Evolutionary conservation across 2,329 filamentous ascomycete genomes (phyloP).

Genomic region (Ascochyta pisi): DNA sequence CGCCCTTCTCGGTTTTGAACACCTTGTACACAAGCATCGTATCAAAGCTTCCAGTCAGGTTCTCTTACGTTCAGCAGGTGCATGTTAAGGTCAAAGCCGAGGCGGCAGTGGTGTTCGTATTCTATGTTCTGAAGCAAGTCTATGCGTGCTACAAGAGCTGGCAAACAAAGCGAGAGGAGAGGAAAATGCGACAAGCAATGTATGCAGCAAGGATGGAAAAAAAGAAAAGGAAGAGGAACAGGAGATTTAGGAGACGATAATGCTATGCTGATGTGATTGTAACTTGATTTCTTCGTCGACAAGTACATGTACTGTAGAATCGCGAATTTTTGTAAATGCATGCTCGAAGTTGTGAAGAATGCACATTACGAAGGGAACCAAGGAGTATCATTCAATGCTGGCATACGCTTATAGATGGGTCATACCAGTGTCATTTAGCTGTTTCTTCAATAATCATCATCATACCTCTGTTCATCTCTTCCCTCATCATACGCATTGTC

Average conservation of each 20-base stretch:
- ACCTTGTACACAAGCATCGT: background rate
- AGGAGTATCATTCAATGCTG: background rate
- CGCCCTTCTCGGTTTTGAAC: background rate
- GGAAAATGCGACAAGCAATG: background rate
- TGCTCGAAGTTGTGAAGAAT: no score
- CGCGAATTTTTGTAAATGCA: no score
- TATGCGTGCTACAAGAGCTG: constrained; percentile 13
- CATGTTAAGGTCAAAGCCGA: constrained; percentile 30
- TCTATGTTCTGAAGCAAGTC: constrained; percentile 11
- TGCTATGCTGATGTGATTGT: background rate
- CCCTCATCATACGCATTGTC: constrained; percentile 33
- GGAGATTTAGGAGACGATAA: background rate
- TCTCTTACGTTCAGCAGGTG: constrained; percentile 20
- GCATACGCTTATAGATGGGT: background rate
- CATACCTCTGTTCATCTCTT: constrained; percentile 32
- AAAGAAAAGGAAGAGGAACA: background rate
- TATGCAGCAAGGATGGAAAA: background rate
- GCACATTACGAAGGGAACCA: background rate
- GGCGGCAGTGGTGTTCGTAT: constrained; percentile 17
- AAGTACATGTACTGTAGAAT: no score
- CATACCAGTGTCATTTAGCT: no score
- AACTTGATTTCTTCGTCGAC: background rate
- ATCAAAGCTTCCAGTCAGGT: background rate
- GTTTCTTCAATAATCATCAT: constrained; percentile 24
- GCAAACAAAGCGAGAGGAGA: constrained; percentile 1